Evolutionary conservation across 208 protist species (phyloP), one percentile per base, ranked within the genome.

Genomic region (Lotmaria passim): DNA sequence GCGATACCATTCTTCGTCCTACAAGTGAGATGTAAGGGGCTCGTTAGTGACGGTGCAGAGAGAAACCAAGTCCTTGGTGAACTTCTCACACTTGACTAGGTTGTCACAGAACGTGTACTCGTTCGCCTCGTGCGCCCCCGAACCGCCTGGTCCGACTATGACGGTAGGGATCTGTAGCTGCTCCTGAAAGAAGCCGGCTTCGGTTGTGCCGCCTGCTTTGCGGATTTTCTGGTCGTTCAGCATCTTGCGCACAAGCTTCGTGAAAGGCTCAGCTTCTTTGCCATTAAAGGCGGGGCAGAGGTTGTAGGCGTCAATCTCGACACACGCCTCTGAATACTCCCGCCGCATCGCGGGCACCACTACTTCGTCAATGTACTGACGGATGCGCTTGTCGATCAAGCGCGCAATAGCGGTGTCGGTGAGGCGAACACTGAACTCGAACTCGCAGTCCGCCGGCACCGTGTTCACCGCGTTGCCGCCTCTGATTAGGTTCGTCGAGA

Each of bases 141-240:
- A 69, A 23, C 72, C 79, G 17, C 77, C 86, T 19, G 78, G 74
- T 10, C 77, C 82, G 36, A 65, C 66, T 23, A 81, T 78, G 24
- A 86, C 66, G 1, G 81, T 86, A 2, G 77, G 77, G 8, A 87
- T 77, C 41, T 56, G 4, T 6, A 64, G 67, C 3, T 83, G 41
- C 23, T 72, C 70, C 39, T 88, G 80, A 59, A 85, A 91, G 33
- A 85, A 77, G 19, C 82, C 86, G 26, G 36, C 73, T 39, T 88
- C 79, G 0, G 86, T 85, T 11, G 39, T 65, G 24, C 77, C 78
- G 0, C 33, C 73, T 17, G 75, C 66, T 36, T 77, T 74, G 7
- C 52, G 50, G 8, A 61, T 26, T 17, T 66, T 46, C 23, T 28
- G 23, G 55, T 52, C 24, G 5, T 59, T 44, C 19, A 59, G 56